Base-by-base conservation (phyloP, 352 stramenopile species). In the Halophytophthora batemanensis region DNA sequence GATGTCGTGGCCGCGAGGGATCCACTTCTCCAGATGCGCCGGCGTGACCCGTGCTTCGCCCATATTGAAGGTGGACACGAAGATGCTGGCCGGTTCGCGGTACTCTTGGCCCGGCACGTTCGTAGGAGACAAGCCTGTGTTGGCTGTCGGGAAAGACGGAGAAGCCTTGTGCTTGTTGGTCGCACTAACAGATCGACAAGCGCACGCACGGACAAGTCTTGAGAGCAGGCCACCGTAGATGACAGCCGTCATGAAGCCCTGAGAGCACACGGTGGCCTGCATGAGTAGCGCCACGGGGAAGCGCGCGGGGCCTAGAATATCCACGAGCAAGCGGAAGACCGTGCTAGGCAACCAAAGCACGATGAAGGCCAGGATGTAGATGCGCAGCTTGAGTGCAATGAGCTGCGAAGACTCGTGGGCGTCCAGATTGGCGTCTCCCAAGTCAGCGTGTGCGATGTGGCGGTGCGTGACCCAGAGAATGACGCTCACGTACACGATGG, bases 21-120 rank as follows among this genome's bases (percentile, higher is more conserved):
- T 93, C 89, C 89, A 97, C 52, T 75, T 55, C 25, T 4, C 8
- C 25, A 42, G n/a, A 42, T 4, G n/a, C n/a, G 4, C 6, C 37
- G 19, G n/a, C n/a, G n/a, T n/a, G n/a, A n/a, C n/a, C n/a, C n/a
- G 37, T 42, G 25, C 25, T 31, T 94, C 83, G 42, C 78, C 83
- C 83, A 94, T 92, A 51, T 94, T 94, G 59, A 94, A 94, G 19
- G 83, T 92, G 17, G 83, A 90, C 18, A 75, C 60, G 44, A 91
- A 94, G 13, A 94, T n/a, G n/a, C n/a, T n/a, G n/a, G n/a, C n/a
- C n/a, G n/a, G n/a, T n/a, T n/a, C n/a, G n/a, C n/a, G n/a, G n/a
- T n/a, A n/a, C n/a, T n/a, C n/a, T n/a, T n/a, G n/a, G n/a, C n/a
- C n/a, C n/a, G n/a, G n/a, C n/a, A n/a, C n/a, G n/a, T n/a, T n/a